Evolutionary conservation across 345 rosid species (phyloP).

Genomic region (Rhodomyrtus tomentosa): DNA sequence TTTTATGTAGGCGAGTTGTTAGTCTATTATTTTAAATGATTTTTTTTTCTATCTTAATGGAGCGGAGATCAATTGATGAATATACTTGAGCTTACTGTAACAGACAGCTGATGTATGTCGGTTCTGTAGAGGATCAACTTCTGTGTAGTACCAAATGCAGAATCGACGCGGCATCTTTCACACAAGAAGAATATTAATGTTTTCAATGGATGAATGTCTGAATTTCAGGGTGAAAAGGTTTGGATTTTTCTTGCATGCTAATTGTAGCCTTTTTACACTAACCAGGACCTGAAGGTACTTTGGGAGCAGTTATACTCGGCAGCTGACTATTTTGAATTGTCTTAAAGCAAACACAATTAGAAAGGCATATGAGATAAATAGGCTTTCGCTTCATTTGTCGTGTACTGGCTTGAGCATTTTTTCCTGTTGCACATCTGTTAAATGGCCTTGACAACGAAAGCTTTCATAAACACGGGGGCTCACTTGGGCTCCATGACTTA

Average conservation of each 20-base stretch:
- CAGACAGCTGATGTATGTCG: not conserved
- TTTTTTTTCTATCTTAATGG: not conserved
- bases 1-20: too few species aligned
- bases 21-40: too few species aligned
- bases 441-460: slow-evolving; percentile 11
- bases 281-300: slow-evolving; percentile 63
- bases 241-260: not conserved
- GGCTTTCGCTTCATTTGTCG: not conserved
- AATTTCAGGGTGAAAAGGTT: not conserved
- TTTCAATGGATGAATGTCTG: not conserved
- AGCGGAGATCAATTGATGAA: not conserved
- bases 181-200: not conserved
- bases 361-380: slow-evolving; percentile 42
- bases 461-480: slow-evolving; percentile 66
- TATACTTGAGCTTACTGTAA: not conserved
- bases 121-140: not conserved
- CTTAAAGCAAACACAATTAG: slow-evolving; percentile 41
- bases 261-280: not conserved
- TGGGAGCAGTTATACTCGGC: slow-evolving; percentile 75
- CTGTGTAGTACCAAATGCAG: not conserved
- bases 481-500: slow-evolving; percentile 78
- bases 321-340: slow-evolving; percentile 68
- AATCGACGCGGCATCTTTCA: not conserved
- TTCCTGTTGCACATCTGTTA: not conserved
- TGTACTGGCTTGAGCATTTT: not conserved